These are phyloP conservation scores for Papiliotrema terrestris DNA, from an alignment of 1,284 basidiomycete species.

Conservation along the genomic window DNA sequence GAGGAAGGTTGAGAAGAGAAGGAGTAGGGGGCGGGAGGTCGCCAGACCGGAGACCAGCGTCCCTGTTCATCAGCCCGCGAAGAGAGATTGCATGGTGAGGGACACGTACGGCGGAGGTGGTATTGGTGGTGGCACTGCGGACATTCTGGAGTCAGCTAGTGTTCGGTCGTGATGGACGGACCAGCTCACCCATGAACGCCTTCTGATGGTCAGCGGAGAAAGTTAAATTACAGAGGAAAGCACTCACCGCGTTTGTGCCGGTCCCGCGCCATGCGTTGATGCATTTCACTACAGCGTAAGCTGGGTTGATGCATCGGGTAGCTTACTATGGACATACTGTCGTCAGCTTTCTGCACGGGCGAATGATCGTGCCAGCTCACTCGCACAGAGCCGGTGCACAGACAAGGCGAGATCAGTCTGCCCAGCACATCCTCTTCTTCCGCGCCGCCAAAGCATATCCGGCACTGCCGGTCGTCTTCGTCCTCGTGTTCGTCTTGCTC, in stretches of 20 bases:
- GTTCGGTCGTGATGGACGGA: neutral
- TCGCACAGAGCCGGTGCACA: conserved; percentile 45
- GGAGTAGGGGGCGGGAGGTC: conserved; percentile 36
- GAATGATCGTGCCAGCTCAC: conserved; percentile 11
- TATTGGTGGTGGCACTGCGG: conserved; percentile 47
- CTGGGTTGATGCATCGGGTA: neutral
- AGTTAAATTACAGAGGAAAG: neutral
- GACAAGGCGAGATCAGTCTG: conserved; percentile 46
- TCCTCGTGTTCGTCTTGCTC: conserved; percentile 1
- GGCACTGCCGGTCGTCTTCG: conserved; percentile 38
- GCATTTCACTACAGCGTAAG: conserved; percentile 27
- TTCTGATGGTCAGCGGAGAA: conserved; percentile 21
- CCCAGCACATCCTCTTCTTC: conserved; percentile 42
- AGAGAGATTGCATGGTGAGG: neutral
- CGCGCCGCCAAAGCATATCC: conserved; percentile 43
- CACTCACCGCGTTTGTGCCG: conserved; percentile 40
- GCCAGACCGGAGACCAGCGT: conserved; percentile 44
- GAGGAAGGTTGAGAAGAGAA: conserved; percentile 31
- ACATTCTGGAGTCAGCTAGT: conserved; percentile 33
- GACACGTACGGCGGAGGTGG: conserved; percentile 30
- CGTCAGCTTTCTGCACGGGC: neutral
- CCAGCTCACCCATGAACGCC: conserved; percentile 34
- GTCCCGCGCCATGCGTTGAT: conserved; percentile 47
- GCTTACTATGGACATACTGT: conserved; percentile 39
- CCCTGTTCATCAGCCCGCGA: conserved; percentile 14